Conservation (phyloP, 371 early-diverging fungal genomes). For the Funneliformis caledonium region DNA sequence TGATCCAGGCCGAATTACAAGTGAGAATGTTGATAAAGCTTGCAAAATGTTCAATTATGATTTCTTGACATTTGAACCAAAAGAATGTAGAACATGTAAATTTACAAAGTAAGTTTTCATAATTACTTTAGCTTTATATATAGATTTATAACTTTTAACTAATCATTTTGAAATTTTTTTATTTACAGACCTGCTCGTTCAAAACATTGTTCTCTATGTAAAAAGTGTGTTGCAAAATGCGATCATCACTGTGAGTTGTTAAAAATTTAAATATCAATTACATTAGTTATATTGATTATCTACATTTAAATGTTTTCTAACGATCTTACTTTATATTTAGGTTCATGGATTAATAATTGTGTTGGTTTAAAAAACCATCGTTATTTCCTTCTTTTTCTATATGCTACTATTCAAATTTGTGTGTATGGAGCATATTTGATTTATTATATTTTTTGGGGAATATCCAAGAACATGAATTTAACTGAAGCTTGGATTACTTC, state of each 20-base stretch:
- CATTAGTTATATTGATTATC: background rate
- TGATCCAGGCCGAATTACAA: slow-evolving; percentile 69
- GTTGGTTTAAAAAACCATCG: slow-evolving; percentile 75
- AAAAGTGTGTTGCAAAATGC: slow-evolving; percentile 66
- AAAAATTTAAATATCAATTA: background rate
- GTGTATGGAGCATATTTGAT: slow-evolving; percentile 69
- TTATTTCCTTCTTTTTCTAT: slow-evolving; percentile 71
- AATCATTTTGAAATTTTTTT: background rate
- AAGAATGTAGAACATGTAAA: slow-evolving; percentile 69
- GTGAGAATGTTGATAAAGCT: slow-evolving; percentile 58
- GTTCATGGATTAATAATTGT: slow-evolving; percentile 78
- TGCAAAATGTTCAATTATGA: slow-evolving; percentile 66
- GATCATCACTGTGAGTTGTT: slow-evolving; percentile 72
- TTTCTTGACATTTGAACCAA: slow-evolving; percentile 63
- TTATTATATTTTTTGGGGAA: slow-evolving; percentile 59
- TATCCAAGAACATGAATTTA: slow-evolving; percentile 60
- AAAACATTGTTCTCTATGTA: slow-evolving; percentile 78
- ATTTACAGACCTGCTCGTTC: slow-evolving; percentile 69
- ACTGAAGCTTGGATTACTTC: slow-evolving; percentile 49
- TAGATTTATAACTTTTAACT: background rate
- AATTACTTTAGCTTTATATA: background rate
- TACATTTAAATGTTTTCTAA: background rate
- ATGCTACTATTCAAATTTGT: slow-evolving; percentile 62
- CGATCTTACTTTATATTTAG: slow-evolving; percentile 36
- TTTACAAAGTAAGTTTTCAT: slow-evolving; percentile 59